Percentiles rank a stretch among this genome's conserved stretches.
Evolutionary conservation across 371 early-diverging fungal genomes (phyloP).

Genomic region (Mortierella sp.): DNA sequence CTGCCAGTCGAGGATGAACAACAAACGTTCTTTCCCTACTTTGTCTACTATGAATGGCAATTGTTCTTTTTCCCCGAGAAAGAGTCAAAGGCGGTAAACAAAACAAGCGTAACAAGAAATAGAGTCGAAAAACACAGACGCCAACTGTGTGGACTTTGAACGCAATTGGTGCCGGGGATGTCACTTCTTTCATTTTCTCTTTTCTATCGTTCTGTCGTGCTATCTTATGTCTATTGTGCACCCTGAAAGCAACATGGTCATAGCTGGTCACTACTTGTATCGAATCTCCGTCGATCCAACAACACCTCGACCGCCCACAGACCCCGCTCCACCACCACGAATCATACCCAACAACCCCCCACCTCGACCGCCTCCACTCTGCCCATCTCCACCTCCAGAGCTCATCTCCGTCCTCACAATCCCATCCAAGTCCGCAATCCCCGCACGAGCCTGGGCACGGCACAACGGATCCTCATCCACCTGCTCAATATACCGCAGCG

Average conservation of each 20-base stretch:
- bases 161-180: not conserved
- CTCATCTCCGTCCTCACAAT: slow-evolving; percentile 64
- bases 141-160: not conserved
- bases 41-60: not conserved
- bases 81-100: not conserved
- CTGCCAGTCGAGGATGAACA: not conserved
- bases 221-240: not conserved
- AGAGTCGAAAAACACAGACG: not conserved
- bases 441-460: slow-evolving; percentile 73
- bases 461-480: slow-evolving; percentile 79
- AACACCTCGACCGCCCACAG: slow-evolving; percentile 8
- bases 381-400: not conserved
- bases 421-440: slow-evolving; percentile 73
- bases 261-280: slow-evolving; percentile 16
- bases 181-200: not conserved
- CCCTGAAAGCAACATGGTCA: not conserved
- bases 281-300: slow-evolving; percentile 21
- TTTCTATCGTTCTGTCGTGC: not conserved
- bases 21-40: no score
- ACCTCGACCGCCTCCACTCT: not conserved
- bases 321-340: not conserved
- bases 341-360: not conserved
- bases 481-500: slow-evolving; percentile 73
- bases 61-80: no score
- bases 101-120: not conserved